A percentile compares a stretch with the other conserved stretches of the same genome.
Conservation (phyloP, 2,329 filamentous ascomycete species). For the Neocatenulostroma microsporum region DNA sequence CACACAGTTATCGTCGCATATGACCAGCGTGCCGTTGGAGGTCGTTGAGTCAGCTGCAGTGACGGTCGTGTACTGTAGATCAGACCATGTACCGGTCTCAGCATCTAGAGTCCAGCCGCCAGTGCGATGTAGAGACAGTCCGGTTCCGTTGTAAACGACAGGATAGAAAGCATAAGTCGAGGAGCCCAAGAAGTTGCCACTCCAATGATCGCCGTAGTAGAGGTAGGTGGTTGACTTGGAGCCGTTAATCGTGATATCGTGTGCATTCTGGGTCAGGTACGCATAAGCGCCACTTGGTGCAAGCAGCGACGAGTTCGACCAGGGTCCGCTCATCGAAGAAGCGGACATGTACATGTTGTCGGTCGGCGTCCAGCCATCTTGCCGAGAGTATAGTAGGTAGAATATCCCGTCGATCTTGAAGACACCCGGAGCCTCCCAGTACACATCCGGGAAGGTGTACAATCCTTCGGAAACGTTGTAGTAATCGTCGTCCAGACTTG, state of each 20-base stretch:
- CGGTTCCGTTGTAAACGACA: slow-evolving; percentile 14
- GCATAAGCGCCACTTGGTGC: slow-evolving; percentile 51
- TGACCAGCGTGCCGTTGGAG: too few relatives aligned
- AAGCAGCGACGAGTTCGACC: slow-evolving; percentile 54
- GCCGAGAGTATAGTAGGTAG: slow-evolving; percentile 55
- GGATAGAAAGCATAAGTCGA: slow-evolving; percentile 23
- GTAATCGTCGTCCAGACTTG: slow-evolving; percentile 20
- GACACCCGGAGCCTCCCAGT: slow-evolving; percentile 53
- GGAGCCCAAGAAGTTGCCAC: slow-evolving; percentile 45
- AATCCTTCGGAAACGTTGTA: slow-evolving; percentile 16
- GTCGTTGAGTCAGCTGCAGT: too few relatives aligned
- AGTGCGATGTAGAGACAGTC: slow-evolving; percentile 16
- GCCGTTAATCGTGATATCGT: slow-evolving; percentile 44
- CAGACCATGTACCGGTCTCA: slow-evolving; percentile 16
- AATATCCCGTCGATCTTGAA: slow-evolving; percentile 54
- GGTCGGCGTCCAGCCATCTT: too few relatives aligned
- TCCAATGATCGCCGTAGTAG: slow-evolving; percentile 63
- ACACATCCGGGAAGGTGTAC: slow-evolving; percentile 18
- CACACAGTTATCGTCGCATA: too few relatives aligned
- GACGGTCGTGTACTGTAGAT: too few relatives aligned
- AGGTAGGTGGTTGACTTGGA: slow-evolving; percentile 34
- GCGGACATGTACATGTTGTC: too few relatives aligned
- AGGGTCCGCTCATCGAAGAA: too few relatives aligned
- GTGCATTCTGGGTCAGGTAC: slow-evolving; percentile 54
- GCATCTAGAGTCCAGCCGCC: slow-evolving; percentile 21